Percentiles rank a stretch among this genome's conserved stretches.
Conservation (phyloP, 2,329 filamentous ascomycete species). For the Esteya vermicola region DNA sequence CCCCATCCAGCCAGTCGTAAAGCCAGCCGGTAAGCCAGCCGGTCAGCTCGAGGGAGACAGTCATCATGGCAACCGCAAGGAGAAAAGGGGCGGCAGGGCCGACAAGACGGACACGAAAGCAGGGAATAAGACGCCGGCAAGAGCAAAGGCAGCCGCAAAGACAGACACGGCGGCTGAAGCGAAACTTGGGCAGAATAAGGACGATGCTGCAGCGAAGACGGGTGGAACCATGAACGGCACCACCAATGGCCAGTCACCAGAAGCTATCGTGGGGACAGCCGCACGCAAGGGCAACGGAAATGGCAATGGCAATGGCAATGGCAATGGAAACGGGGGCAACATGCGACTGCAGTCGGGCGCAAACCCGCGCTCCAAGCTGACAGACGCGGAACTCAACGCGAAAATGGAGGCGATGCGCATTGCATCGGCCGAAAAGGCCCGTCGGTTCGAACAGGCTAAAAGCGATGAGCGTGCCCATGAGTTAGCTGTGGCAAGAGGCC, state of each 20-base stretch:
- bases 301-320: not conserved
- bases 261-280: too few relatives aligned
- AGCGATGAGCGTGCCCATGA: conserved; percentile 42
- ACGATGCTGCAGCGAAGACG: not conserved
- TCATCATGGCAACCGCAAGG: too few relatives aligned
- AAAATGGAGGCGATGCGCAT: conserved; percentile 50
- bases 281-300: not conserved
- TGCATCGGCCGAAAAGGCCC: conserved; percentile 40
- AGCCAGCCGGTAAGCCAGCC: not conserved
- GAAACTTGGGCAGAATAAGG: not conserved
- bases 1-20: not conserved
- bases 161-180: not conserved
- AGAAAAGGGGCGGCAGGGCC: not conserved
- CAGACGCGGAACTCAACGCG: conserved; percentile 40
- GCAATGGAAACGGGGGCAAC: conserved; percentile 10
- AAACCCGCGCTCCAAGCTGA: conserved; percentile 46
- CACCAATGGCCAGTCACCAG: too few relatives aligned
- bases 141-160: not conserved
- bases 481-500: conserved; percentile 36
- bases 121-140: too few relatives aligned
- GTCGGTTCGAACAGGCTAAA: conserved; percentile 44
- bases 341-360: conserved; percentile 36
- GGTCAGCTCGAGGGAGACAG: not conserved
- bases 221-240: too few relatives aligned
- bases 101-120: not conserved